These are phyloP conservation scores for Dictyostelium capitatum DNA, from an alignment of 78 protist genomes.

Conservation along the genomic window DNA sequence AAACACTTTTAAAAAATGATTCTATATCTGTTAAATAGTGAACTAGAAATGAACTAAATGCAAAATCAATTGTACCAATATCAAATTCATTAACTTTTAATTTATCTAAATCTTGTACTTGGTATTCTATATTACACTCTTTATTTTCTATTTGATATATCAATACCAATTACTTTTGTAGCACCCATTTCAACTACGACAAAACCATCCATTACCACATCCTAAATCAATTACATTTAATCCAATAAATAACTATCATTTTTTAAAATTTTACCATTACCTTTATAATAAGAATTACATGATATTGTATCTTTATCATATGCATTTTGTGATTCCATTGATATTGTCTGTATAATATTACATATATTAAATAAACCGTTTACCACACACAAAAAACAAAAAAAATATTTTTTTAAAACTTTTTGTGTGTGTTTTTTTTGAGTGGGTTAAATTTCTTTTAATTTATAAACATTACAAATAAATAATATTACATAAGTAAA, in stretches of 20 bases:
- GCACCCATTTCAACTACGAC: neutral
- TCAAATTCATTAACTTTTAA: neutral
- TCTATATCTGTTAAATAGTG: neutral
- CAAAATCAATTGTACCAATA: slow-evolving; percentile 11
- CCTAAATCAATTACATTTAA: neutral
- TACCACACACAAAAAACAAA: no score
- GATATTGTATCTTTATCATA: neutral
- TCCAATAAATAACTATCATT: neutral
- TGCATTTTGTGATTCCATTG: slow-evolving; percentile 1
- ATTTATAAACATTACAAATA: no score
- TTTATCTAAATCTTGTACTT: neutral
- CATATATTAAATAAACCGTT: no score
- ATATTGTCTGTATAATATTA: no score
- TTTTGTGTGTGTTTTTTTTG: no score
- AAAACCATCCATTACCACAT: slow-evolving; percentile 13
- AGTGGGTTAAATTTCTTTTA: no score
- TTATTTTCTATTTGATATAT: neutral
- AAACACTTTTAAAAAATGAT: neutral
- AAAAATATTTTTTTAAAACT: no score
- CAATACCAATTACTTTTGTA: neutral
- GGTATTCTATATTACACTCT: neutral
- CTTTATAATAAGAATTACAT: neutral
- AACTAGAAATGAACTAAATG: neutral
- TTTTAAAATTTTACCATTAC: neutral
- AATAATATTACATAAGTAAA: no score